Base-by-base conservation (phyloP, 2,329 filamentous ascomycete species). In the Colletotrichum tamarilloi region DNA sequence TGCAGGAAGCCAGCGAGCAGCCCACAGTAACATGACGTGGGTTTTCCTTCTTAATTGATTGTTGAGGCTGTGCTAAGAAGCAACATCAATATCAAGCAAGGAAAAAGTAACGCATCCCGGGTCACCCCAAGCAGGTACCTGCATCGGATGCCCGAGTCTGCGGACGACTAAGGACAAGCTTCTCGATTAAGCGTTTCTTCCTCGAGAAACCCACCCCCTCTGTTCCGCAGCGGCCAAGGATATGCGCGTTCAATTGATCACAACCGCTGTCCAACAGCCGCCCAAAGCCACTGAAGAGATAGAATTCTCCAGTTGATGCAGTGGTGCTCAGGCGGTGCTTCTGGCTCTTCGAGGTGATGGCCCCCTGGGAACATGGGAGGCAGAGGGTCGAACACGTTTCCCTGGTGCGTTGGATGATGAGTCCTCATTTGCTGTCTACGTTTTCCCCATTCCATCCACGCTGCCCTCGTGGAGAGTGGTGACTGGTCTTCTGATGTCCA, bases 151-250 rank as follows among this genome's bases (percentile, higher is more conserved):
- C 53, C 52, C 69, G 28, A 57, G 38, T 59, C 38, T 68, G 58
- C 59, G 26, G 42, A 64, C 66, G 46, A 64, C 70, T 56, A 65
- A 69, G 60, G 70, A 73, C 66, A 73, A 73, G 70, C 70, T 73
- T 73, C 66, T 73, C 42, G 22, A 62, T 70, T 65, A 62, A 60
- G 70, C 55, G 53, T 59, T 68, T 59, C 42, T 59, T 57, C 24
- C 57, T 28, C 38, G 53, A 62, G 52, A 35, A 38, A 16, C n/a
- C 59, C 49, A 30, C 65, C 53, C 28, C 55, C 46, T 69, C 59
- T 64, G 5, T 56, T 55, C 53, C 22, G 66, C 11, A 32, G 30
- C 42, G 26, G 30, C 42, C n/a, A 14, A 52, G 65, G 49, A 68
- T 72, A 42, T 68, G 57, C 58, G 57, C 35, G 57, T 59, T 58